A percentile compares a stretch with the other conserved stretches of the same genome.
Conservation (phyloP, 2,329 filamentous ascomycete species). For the Xylariales sp. region DNA sequence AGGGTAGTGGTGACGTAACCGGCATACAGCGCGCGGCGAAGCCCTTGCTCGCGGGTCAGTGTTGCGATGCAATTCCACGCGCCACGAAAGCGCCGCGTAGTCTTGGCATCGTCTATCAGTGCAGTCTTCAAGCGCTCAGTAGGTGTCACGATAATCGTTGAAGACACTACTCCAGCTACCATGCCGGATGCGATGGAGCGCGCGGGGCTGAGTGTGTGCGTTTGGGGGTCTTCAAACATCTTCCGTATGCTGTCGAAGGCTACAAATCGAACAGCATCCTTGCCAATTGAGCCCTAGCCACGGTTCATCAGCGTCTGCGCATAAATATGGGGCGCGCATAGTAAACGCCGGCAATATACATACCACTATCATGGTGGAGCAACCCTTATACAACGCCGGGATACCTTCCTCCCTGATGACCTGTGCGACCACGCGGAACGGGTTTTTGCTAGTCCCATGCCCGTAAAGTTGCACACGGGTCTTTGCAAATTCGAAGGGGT, state of each 20-base stretch:
- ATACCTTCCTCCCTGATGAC: constrained; percentile 54
- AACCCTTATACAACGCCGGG: constrained; percentile 57
- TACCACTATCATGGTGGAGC: constrained; percentile 41
- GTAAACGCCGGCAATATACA: no score
- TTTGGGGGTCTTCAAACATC: constrained; percentile 43
- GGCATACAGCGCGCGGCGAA: constrained; percentile 48
- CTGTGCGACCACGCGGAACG: constrained; percentile 48
- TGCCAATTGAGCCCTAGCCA: constrained; percentile 48
- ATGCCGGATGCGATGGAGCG: constrained; percentile 55
- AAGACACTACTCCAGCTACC: constrained; percentile 53
- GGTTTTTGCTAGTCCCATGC: constrained; percentile 40
- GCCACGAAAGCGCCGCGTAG: constrained; percentile 35
- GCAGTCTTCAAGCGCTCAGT: constrained; percentile 62
- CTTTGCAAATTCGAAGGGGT: constrained; percentile 63
- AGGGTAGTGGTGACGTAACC: constrained; percentile 57
- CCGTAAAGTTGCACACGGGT: constrained; percentile 51
- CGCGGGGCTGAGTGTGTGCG: constrained; percentile 47
- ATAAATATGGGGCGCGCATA: no score
- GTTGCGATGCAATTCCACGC: constrained; percentile 45
- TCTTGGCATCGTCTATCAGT: constrained; percentile 53
- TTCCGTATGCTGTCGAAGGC: constrained; percentile 60
- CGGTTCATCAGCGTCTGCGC: no score
- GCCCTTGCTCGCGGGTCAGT: constrained; percentile 47
- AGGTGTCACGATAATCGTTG: constrained; percentile 54
- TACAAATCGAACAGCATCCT: constrained; percentile 60